Percentiles rank a stretch among this genome's conserved stretches.
Conservation (phyloP, 2,329 filamentous ascomycete genomes). For the Neurospora sp. region DNA sequence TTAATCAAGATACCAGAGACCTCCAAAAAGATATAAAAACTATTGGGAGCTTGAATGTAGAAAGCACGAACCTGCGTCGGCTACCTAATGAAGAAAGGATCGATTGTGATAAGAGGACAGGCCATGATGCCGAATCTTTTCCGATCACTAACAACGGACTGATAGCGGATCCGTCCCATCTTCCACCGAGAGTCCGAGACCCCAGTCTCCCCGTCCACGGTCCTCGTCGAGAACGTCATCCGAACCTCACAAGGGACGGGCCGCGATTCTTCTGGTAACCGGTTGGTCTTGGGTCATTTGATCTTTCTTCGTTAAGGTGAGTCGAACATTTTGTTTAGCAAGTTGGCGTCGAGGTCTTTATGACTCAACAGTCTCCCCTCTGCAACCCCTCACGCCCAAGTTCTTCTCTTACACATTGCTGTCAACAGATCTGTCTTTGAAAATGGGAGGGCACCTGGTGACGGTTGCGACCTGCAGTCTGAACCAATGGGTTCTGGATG, state of each 20-base stretch:
- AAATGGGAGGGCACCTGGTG: constrained; percentile 18
- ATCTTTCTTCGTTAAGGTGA: background rate
- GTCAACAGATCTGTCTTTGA: background rate
- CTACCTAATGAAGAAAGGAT: no score
- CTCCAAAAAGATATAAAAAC: no score
- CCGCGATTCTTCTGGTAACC: background rate
- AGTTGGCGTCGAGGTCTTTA: background rate
- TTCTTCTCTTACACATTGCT: background rate
- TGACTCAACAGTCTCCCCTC: background rate
- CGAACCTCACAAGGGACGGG: background rate
- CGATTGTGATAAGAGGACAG: no score
- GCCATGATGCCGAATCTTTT: background rate
- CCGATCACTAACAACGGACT: background rate
- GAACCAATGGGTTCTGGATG: constrained; percentile 39
- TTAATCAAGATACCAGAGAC: no score
- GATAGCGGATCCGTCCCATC: background rate
- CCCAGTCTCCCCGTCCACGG: background rate
- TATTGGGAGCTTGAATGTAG: no score
- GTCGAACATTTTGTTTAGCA: background rate
- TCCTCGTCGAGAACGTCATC: background rate
- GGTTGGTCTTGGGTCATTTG: background rate
- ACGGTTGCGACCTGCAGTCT: constrained; percentile 23
- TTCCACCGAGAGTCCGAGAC: background rate
- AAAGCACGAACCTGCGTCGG: no score
- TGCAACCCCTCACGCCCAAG: background rate